These are phyloP conservation scores for Eremothecium gossypii DNA, from an alignment of 1,139 yeast species.

Conservation along the genomic window DNA sequence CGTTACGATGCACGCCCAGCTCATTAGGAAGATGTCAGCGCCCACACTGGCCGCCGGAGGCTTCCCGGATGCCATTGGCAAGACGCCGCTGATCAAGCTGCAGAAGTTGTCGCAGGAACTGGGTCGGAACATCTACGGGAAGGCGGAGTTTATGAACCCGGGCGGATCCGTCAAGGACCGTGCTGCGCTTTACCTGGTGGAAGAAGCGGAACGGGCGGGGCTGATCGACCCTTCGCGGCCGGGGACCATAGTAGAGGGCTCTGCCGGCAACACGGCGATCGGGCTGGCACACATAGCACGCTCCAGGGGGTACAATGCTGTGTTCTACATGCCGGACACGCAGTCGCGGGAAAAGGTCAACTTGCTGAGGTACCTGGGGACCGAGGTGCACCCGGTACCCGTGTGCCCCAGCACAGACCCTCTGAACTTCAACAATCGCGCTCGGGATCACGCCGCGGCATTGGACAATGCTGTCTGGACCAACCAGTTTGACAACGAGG, in stretches of 20 bases:
- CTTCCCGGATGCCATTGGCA: slow-evolving; percentile 71
- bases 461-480: slow-evolving; percentile 83
- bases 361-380: slow-evolving; percentile 64
- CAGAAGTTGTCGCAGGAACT: slow-evolving; percentile 50
- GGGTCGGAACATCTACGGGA: slow-evolving; percentile 74
- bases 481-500: slow-evolving; percentile 77
- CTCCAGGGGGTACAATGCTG: slow-evolving; percentile 72
- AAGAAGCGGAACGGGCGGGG: slow-evolving; percentile 73
- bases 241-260: slow-evolving; percentile 54
- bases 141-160: slow-evolving; percentile 90
- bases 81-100: slow-evolving; percentile 70
- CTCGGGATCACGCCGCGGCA: slow-evolving; percentile 69
- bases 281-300: slow-evolving; percentile 86
- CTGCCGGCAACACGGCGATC: slow-evolving; percentile 81
- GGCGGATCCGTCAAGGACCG: slow-evolving; percentile 92
- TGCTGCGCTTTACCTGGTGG: slow-evolving; percentile 70
- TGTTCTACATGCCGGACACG: slow-evolving; percentile 84
- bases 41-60: slow-evolving; percentile 58
- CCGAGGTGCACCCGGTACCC: slow-evolving; percentile 85
- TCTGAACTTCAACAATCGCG: slow-evolving; percentile 75
- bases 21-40: not conserved
- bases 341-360: slow-evolving; percentile 74
- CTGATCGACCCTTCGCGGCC: slow-evolving; percentile 36
- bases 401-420: slow-evolving; percentile 78
- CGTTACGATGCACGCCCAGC: not conserved